Evolutionary conservation across 192 early-diverging fungal genomes (phyloP).

Genomic region (Chytriomyces confervae): DNA sequence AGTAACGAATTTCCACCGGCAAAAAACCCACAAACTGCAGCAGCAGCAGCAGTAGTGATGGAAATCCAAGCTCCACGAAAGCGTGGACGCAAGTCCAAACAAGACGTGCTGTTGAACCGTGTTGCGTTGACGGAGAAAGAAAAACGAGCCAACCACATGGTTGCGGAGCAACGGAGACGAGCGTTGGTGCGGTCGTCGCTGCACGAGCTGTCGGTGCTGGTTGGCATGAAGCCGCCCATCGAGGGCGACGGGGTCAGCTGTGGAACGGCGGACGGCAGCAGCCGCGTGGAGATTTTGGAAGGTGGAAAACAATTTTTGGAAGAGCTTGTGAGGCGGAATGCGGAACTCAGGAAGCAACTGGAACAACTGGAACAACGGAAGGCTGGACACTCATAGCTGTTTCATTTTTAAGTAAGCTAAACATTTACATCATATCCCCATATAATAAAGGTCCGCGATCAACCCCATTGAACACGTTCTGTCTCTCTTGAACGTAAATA

Average conservation of each 20-base stretch:
- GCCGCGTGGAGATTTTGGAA: slow-evolving; percentile 22
- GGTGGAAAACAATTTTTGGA: neutral
- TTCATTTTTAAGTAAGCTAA: too few species aligned
- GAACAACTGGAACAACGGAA: too few species aligned
- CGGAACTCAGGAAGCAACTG: neutral
- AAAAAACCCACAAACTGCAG: neutral
- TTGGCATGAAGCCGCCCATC: slow-evolving; percentile 13
- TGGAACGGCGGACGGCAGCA: neutral
- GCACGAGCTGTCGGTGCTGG: neutral
- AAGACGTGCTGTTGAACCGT: neutral
- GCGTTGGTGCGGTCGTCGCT: neutral
- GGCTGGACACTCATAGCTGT: too few species aligned
- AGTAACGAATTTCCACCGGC: neutral
- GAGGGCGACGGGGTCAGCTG: neutral
- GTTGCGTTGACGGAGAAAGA: neutral
- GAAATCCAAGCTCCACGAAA: neutral
- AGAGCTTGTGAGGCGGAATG: neutral
- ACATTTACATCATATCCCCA: too few species aligned
- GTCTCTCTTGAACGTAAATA: too few species aligned
- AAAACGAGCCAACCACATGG: slow-evolving; percentile 11
- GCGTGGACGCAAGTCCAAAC: neutral
- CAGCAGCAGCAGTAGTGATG: neutral
- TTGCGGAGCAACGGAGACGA: slow-evolving; percentile 6
- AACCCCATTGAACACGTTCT: too few species aligned
- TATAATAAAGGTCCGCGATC: too few species aligned